Conservation (phyloP, 2,329 filamentous ascomycete species). For the Onygenales sp. region DNA sequence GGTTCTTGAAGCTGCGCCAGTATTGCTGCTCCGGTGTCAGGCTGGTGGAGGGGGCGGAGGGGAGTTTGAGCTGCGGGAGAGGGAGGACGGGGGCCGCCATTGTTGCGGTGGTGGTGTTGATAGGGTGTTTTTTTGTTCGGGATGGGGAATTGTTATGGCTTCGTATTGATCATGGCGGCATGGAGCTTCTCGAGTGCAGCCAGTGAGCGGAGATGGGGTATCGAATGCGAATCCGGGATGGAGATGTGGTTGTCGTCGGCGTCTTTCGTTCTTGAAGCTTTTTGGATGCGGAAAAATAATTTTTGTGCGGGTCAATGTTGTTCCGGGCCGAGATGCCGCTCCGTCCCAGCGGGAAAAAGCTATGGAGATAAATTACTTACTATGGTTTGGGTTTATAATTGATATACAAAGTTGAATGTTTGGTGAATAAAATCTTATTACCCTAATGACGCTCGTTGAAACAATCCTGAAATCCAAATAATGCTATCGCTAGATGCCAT, state of each 20-base stretch:
- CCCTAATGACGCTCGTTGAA: too few species aligned
- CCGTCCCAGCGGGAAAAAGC: too few species aligned
- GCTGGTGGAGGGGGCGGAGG: conserved; percentile 64
- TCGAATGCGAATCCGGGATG: too few species aligned
- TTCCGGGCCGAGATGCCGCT: neutral
- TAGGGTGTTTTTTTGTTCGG: neutral
- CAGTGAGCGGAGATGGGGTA: neutral
- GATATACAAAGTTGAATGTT: too few species aligned
- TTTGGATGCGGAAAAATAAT: neutral
- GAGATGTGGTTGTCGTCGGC: neutral
- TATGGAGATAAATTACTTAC: too few species aligned
- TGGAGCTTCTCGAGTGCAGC: neutral
- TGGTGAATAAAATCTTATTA: too few species aligned
- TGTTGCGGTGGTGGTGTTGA: conserved; percentile 7
- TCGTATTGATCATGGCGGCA: neutral
- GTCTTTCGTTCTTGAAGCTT: neutral
- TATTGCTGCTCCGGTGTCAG: conserved; percentile 88
- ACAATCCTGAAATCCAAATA: too few species aligned
- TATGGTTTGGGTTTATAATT: too few species aligned
- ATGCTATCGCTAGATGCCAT: too few species aligned
- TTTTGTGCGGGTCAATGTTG: neutral
- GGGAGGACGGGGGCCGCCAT: conserved; percentile 86
- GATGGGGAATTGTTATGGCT: neutral
- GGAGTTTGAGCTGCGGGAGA: conserved; percentile 70
- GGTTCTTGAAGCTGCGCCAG: conserved; percentile 92